phyloP scores from a whole-genome alignment of 768 basidiomycete genomes.

The Xanthoconium purpureum region DNA sequence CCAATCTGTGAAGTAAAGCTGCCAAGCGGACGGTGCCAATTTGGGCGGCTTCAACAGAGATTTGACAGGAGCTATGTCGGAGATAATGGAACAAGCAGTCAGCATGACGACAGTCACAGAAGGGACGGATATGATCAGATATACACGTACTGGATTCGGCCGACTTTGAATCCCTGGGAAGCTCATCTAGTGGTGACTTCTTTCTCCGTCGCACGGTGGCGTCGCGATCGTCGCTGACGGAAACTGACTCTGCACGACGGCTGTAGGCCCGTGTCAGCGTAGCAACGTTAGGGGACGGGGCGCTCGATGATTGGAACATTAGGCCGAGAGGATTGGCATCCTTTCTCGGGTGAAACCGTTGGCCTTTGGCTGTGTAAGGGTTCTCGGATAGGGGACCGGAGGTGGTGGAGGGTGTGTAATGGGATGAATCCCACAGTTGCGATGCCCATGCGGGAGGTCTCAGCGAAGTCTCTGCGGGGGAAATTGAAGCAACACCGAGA shows the following conservation, averaged over 20 bases:
- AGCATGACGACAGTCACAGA: conserved; percentile 29
- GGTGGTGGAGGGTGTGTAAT: conserved; percentile 42
- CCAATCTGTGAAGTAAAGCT: conserved; percentile 94
- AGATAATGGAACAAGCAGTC: conserved; percentile 24
- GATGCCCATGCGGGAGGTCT: conserved; percentile 63
- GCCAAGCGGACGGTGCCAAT: conserved; percentile 92
- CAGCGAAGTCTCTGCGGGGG: conserved; percentile 58
- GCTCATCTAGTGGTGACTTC: conserved; percentile 34
- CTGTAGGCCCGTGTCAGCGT: conserved; percentile 58
- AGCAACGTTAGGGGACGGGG: conserved; percentile 54
- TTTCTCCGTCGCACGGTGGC: conserved; percentile 70
- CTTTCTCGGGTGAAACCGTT: conserved; percentile 39
- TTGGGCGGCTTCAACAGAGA: conserved; percentile 84
- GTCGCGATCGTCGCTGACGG: conserved; percentile 60
- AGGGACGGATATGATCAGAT: conserved; percentile 29
- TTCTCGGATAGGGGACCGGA: conserved; percentile 43
- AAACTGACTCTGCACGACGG: conserved; percentile 64
- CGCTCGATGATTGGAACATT: conserved; percentile 69
- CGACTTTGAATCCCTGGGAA: conserved; percentile 39
- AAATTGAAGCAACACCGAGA: conserved; percentile 52
- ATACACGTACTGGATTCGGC: conserved; percentile 47
- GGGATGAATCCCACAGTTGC: conserved; percentile 60
- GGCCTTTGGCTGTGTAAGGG: conserved; percentile 40
- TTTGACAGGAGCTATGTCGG: conserved; percentile 58
- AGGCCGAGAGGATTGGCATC: conserved; percentile 44